A percentile compares a stretch with the other conserved stretches of the same genome.
Conservation (phyloP, 2,329 filamentous ascomycete genomes). For the Aureobasidium vineae region DNA sequence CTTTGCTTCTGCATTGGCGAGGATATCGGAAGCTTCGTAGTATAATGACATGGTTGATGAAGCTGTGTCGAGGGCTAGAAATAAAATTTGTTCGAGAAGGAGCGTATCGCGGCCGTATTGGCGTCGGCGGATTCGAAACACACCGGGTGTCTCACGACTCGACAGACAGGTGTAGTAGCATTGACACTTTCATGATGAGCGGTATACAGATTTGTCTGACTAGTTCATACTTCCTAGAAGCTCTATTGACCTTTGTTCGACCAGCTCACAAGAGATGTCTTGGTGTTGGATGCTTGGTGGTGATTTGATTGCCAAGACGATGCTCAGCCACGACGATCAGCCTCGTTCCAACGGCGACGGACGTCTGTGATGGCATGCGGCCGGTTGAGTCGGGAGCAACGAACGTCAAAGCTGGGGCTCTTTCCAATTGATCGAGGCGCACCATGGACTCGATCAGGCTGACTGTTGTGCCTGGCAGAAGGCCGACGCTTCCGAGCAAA, state of each 20-base stretch:
- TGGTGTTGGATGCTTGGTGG: neutral
- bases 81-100: constrained; percentile 15
- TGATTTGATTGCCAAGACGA: neutral
- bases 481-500: neutral
- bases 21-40: constrained; percentile 77
- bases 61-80: neutral
- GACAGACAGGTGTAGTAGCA: neutral
- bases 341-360: neutral
- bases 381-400: neutral
- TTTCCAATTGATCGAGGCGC: constrained; percentile 1
- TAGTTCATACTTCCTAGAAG: neutral
- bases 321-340: constrained; percentile 8
- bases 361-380: constrained; percentile 5
- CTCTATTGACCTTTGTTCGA: neutral
- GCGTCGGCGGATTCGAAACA: constrained; percentile 4
- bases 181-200: neutral
- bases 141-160: neutral
- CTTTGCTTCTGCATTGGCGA: constrained; percentile 61
- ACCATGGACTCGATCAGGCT: constrained; percentile 9
- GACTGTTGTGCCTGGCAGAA: neutral
- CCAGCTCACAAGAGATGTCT: neutral
- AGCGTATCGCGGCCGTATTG: constrained; percentile 14
- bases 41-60: constrained; percentile 77
- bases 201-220: neutral
- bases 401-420: neutral